Base-by-base conservation (phyloP, 2,329 filamentous ascomycete genomes). In the Alternaria solani region DNA sequence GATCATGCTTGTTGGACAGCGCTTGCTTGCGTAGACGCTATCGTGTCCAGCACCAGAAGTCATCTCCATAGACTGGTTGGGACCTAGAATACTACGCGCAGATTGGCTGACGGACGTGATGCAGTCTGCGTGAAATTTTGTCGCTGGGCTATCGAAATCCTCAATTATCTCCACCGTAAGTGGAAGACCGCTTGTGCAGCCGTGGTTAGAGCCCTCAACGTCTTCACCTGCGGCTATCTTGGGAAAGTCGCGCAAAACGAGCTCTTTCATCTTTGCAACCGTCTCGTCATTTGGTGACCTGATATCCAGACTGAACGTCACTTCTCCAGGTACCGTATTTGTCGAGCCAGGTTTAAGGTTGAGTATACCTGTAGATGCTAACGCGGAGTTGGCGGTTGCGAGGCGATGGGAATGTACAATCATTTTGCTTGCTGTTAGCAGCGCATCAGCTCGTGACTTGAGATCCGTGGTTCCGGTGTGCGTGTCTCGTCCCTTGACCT, bases 391-490 rank as follows among this genome's bases (percentile, higher is more conserved):
- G 20, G 83, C 80, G 2, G 84, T 83, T 0, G 91, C 91, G 2
- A 89, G 82, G 49, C 85, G 84, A 72, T 91, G 86, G 1, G 86
- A 87, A 56, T 87, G 85, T 0, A 89, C 76, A 61, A 93, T 92
- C 81, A 93, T 85, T 55, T 87, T 87, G 0, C 86, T 84, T 7
- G 90, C 88, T 7, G 87, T 85, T 32, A 91, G 85, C 48, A 93
- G 80, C 2, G 91, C 88, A 73, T 93, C 91, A 5, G 87, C 86
- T 18, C 91, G 85, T 57, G 87, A 85, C 34, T 82, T 79, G 48
- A 92, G 87, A 30, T 88, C 87, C 0, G 91, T 94, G 0, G 91
- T 92, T 1, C 91, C 91, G 0, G 91, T 92, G 72, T 94, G 91
- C 5, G 87, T 87, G 66, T 92, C 90, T 66, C 86, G 81, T 1